Base-by-base conservation (phyloP, 2,329 filamentous ascomycete genomes). In the Pestalotiopsis sp. region DNA sequence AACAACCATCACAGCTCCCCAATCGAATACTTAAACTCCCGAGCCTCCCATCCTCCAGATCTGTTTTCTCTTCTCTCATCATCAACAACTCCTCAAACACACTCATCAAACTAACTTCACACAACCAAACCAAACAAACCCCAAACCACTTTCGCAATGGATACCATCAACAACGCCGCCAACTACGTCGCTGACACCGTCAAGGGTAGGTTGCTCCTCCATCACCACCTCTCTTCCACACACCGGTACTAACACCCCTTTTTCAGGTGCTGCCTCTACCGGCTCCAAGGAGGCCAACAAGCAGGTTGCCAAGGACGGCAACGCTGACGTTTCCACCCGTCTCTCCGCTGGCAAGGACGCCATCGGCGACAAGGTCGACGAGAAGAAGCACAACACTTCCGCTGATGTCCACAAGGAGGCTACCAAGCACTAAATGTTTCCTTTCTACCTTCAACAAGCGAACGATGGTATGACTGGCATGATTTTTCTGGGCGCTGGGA, bases 201-300 rank as follows among this genome's bases (percentile, higher is more conserved):
- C 76, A 83, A 89, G 82, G 81, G 88, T 61, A 65, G 4, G 64
- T 20, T 2, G 14, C 20, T 14, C 57, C 11, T 17, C 14, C 25
- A 17, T 58, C 31, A 12, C 41, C n/a, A 23, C 45, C 4, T 49
- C 14, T 20, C 64, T 36, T 58, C 45, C 9, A 20, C 45, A 17
- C 7, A 27, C 3, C 20, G 27, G 27, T n/a, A 31, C 62, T 64
- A 39, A 64, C 41, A 59, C 31, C 3, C 3, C 20, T 7, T 36
- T 4, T 27, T 17, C 23, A 58, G 41, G 49, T 78, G 81, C 82
- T 70, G 76, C 82, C 70, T 81, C 84, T 65, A 83, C 85, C 73
- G 80, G 85, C 71, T 86, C 83, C 81, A 91, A 91, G 87, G 88
- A 90, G 82, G 82, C 82, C 82, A 91, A 91, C 87, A 90, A 91